Evolutionary conservation across 1,284 basidiomycete species (phyloP).

Genomic region (Ustilago hordei): DNA sequence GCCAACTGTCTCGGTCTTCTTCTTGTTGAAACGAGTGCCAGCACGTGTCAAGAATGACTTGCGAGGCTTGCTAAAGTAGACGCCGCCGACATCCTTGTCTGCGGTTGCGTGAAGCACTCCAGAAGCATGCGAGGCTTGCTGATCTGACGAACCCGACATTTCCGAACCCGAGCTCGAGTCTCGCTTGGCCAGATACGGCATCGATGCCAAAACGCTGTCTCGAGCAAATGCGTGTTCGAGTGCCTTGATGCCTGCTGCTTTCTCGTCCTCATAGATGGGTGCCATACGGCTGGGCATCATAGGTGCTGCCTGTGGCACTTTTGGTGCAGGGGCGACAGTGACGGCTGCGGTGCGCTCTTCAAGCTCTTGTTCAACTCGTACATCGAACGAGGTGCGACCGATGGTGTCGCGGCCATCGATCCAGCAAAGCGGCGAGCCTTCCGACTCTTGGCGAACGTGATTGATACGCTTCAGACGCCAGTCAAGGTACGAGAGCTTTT

Average conservation of each 20-base stretch:
- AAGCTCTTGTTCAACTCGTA: constrained; percentile 1
- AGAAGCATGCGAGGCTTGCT: constrained; percentile 19
- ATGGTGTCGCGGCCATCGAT: constrained; percentile 47
- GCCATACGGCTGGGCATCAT: constrained; percentile 17
- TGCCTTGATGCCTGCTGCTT: constrained; percentile 32
- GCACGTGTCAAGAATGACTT: constrained; percentile 26
- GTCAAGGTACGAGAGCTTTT: constrained; percentile 55
- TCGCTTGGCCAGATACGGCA: constrained; percentile 42
- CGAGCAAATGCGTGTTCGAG: constrained; percentile 28
- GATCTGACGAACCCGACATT: constrained; percentile 38
- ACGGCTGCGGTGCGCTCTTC: constrained; percentile 2
- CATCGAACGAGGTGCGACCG: constrained; percentile 37
- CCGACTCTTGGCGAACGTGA: constrained; percentile 29
- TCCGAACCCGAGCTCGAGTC: constrained; percentile 42
- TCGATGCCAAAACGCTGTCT: constrained; percentile 35
- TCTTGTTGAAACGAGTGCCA: constrained; percentile 29
- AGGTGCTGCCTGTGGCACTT: constrained; percentile 6
- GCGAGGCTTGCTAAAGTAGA: constrained; percentile 25
- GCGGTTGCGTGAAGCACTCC: constrained; percentile 19
- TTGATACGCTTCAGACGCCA: constrained; percentile 54
- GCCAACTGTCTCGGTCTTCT: constrained; percentile 11
- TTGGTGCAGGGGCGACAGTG: neutral
- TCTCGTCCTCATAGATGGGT: constrained; percentile 28
- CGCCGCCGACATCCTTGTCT: constrained; percentile 30
- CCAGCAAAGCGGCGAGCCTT: constrained; percentile 30